Evolutionary conservation across 2,329 filamentous ascomycete genomes (phyloP).

Genomic region (Colletotrichum sp.): DNA sequence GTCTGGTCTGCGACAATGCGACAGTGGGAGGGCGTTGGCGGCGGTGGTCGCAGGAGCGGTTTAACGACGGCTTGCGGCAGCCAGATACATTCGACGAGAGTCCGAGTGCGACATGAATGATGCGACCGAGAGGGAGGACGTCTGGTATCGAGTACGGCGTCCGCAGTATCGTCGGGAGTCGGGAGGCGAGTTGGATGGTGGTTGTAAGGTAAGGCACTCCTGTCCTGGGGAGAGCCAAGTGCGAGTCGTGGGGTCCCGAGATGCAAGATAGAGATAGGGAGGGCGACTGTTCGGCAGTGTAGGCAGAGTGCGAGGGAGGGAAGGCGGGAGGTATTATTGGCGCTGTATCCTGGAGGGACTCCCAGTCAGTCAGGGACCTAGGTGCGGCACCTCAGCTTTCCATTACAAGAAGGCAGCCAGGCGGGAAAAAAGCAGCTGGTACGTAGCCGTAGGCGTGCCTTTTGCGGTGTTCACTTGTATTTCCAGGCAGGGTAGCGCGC

Average conservation of each 20-base stretch:
- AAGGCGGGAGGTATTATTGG: not conserved
- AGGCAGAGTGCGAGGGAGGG: not conserved
- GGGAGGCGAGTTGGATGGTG: not conserved
- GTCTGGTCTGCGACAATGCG: slow-evolving; percentile 10
- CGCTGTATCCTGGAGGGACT: not conserved
- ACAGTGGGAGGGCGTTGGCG: not conserved
- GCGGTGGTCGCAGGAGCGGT: not conserved
- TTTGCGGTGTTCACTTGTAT: not conserved
- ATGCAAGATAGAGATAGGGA: not conserved
- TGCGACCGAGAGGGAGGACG: not conserved
- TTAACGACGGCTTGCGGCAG: not conserved
- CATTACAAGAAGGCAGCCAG: not conserved
- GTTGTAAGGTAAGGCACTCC: not conserved
- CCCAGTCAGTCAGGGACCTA: not conserved
- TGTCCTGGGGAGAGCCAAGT: not conserved
- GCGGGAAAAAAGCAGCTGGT: not conserved
- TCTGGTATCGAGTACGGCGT: not conserved
- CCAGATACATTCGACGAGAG: not conserved
- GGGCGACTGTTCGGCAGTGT: not conserved
- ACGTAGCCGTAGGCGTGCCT: not conserved
- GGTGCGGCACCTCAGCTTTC: not conserved
- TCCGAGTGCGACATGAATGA: slow-evolving; percentile 9
- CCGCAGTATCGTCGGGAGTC: not conserved
- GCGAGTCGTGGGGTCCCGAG: not conserved
- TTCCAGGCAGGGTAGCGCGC: slow-evolving; percentile 4